Base-by-base conservation (phyloP, 1,284 basidiomycete species). In the Nidula niveotomentosa region DNA sequence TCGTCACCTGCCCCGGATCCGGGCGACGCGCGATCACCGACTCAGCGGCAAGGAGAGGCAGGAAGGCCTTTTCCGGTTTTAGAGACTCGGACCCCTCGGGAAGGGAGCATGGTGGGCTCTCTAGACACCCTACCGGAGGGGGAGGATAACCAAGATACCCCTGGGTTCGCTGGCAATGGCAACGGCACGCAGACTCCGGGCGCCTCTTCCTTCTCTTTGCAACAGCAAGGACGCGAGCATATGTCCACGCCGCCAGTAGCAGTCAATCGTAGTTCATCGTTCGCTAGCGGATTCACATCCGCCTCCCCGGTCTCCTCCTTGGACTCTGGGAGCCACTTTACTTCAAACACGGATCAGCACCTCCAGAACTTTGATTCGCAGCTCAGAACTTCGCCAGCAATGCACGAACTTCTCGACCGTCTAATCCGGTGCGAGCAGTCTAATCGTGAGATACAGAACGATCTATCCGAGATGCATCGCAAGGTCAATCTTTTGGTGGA, bases 401-500 rank as follows among this genome's bases (percentile, higher is more conserved):
- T 94, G 57, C 83, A 85, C 57, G 90, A 93, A 57, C 76, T 94
- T 51, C 69, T 93, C 36, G 89, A 91, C 58, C 85, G 92, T 36
- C 78, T 94, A 45, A 70, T 81, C 36, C 83, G 88, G 50, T 87
- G 83, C 68, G 92, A 94, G 69, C 76, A 79, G 55, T 78, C 84
- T 2, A 81, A 85, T 36, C 79, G 84, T 46, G 86, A 93, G 62
- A 85, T 94, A 49, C 87, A 89, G 63, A 80, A 84, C 6, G 86
- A 92, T 62, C 76, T 94, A 39, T 76, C 76, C 6, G 89, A 91
- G 63, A 77, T 94, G 48, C 82, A 86, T 57, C 83, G 83, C 64
- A 93, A 93, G 72, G 82, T 94, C 53, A 84, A 87, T 65, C 65
- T 92, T 10, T 77, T 94, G 52, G 76, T 93, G 41, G 90, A 93